Conservation (phyloP, 495 filamentous ascomycete genomes). For the Glarea lozoyensis region DNA sequence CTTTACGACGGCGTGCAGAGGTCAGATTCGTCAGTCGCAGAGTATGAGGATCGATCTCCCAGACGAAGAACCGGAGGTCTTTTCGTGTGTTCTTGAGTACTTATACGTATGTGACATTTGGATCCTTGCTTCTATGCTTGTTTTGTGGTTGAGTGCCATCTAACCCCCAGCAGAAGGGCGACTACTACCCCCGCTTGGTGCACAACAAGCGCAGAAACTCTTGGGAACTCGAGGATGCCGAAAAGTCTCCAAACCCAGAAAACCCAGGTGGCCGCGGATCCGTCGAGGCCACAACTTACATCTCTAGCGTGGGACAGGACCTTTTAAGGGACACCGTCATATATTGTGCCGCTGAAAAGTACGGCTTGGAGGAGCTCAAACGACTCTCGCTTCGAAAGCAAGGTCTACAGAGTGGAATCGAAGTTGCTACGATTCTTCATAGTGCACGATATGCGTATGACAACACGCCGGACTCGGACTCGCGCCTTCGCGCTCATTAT, state of each 20-base stretch:
- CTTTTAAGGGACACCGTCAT: constrained; percentile 83
- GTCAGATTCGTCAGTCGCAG: constrained; percentile 51
- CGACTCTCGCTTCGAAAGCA: constrained; percentile 84
- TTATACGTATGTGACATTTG: constrained; percentile 45
- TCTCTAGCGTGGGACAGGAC: constrained; percentile 52
- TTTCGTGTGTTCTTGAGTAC: constrained; percentile 86
- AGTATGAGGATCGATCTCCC: constrained; percentile 68
- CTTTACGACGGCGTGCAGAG: constrained; percentile 55
- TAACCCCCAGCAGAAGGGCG: constrained; percentile 47
- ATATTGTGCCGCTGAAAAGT: constrained; percentile 84
- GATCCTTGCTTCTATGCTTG: not conserved
- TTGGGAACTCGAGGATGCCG: constrained; percentile 63
- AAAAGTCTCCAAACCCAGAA: constrained; percentile 27
- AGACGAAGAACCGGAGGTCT: constrained; percentile 79
- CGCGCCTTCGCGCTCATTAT: constrained; percentile 84
- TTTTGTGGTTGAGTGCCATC: not conserved
- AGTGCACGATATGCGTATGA: constrained; percentile 90
- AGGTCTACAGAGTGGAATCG: constrained; percentile 76
- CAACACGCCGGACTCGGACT: constrained; percentile 86
- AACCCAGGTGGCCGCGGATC: constrained; percentile 46
- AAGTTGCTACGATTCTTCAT: constrained; percentile 77
- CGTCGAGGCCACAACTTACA: constrained; percentile 68
- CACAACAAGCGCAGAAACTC: constrained; percentile 58
- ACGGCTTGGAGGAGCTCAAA: constrained; percentile 80
- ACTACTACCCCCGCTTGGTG: constrained; percentile 74